Evolutionary conservation across 176 grass and related monocot genomes (phyloP).

Genomic region (Puya raimondii): DNA sequence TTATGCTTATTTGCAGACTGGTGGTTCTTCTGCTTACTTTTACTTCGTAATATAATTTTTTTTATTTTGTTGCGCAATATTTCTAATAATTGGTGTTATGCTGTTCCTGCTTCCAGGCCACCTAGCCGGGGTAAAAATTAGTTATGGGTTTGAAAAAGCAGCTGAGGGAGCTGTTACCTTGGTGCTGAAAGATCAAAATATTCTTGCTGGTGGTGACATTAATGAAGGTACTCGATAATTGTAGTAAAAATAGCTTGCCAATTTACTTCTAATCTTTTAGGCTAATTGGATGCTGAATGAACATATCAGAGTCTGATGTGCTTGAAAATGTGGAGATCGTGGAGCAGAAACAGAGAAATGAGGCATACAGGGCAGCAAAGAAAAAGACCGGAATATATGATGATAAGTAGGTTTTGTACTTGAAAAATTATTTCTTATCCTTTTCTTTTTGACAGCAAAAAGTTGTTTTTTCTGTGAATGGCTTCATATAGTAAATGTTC

Average conservation of each 20-base stretch:
- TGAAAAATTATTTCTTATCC: background rate
- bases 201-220: conserved; percentile 63
- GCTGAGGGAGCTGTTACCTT: conserved; percentile 93
- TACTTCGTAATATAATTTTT: background rate
- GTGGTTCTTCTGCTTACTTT: too few relatives aligned
- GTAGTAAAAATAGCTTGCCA: background rate
- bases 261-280: conserved; percentile 1
- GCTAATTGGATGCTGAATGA: background rate
- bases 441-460: background rate
- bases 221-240: conserved; percentile 60
- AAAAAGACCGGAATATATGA: conserved; percentile 78
- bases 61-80: background rate
- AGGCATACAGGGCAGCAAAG: conserved; percentile 63
- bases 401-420: conserved; percentile 50
- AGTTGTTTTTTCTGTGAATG: background rate
- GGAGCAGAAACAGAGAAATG: conserved; percentile 77
- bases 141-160: conserved; percentile 94
- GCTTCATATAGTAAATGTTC: conserved; percentile 2
- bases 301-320: conserved; percentile 60
- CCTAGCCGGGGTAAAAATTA: conserved; percentile 88
- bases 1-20: too few relatives aligned
- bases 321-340: conserved; percentile 96
- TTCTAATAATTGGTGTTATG: conserved; percentile 1
- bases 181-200: conserved; percentile 91
- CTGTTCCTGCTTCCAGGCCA: conserved; percentile 38